These are phyloP conservation scores for Ascocoryne sarcoides DNA, from an alignment of 2,329 filamentous ascomycete species.

Conservation along the genomic window DNA sequence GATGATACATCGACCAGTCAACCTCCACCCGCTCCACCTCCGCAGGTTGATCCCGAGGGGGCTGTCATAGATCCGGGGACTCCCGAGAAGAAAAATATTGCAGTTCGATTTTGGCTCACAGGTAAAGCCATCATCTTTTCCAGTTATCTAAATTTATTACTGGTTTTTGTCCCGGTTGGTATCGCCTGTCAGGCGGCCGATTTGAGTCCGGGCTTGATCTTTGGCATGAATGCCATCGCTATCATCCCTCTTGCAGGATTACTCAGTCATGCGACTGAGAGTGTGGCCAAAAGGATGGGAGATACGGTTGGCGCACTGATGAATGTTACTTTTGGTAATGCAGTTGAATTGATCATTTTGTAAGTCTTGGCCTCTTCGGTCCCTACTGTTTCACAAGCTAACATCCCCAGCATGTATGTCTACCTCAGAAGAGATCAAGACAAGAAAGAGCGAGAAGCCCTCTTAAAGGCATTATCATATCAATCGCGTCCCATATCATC, in stretches of 20 bases:
- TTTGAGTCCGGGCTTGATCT: conserved; percentile 52
- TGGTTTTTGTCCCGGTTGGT: conserved; percentile 71
- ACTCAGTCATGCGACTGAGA: conserved; percentile 66
- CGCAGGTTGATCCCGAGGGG: conserved; percentile 47
- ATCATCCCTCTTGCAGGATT: conserved; percentile 68
- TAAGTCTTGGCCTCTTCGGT: conserved; percentile 27
- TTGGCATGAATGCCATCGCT: conserved; percentile 66
- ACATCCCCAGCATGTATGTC: conserved; percentile 44
- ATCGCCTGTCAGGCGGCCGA: conserved; percentile 53
- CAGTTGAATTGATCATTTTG: conserved; percentile 74
- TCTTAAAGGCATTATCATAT: conserved; percentile 35
- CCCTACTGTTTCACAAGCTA: conserved; percentile 14
- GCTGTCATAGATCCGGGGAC: conserved; percentile 40
- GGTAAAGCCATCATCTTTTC: conserved; percentile 54
- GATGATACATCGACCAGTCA: conserved; percentile 29
- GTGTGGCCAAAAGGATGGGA: conserved; percentile 62
- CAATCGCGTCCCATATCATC: conserved; percentile 37
- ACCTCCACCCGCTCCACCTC: conserved; percentile 36
- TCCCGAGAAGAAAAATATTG: conserved; percentile 21
- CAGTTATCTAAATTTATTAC: conserved; percentile 69
- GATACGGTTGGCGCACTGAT: conserved; percentile 65
- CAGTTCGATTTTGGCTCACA: conserved; percentile 26
- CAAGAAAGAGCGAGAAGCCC: conserved; percentile 38
- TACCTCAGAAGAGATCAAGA: conserved; percentile 34
- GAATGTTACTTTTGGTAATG: conserved; percentile 72